A percentile compares a stretch with the other conserved stretches of the same genome.
Evolutionary conservation across 306 rosid genomes (phyloP).

Genomic region (Rosa chinensis): DNA sequence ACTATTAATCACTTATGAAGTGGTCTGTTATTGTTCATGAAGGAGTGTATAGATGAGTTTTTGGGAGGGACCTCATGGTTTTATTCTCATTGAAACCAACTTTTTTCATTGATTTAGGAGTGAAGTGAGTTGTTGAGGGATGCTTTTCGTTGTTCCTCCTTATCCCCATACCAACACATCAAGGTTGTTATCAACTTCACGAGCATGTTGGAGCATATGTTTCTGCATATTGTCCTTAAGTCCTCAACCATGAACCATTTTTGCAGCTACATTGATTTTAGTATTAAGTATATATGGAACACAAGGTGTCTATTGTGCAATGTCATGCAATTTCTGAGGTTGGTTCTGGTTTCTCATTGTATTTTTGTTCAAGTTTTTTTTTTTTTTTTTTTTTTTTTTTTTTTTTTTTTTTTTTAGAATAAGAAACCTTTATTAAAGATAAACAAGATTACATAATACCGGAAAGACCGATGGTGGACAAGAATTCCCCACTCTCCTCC

Average conservation of each 20-base stretch:
- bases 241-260: background rate
- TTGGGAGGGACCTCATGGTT: background rate
- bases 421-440: too few species aligned
- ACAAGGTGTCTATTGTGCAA: background rate
- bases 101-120: background rate
- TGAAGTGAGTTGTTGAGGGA: background rate
- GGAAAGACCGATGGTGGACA: too few species aligned
- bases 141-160: background rate
- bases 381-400: too few species aligned
- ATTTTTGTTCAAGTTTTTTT: too few species aligned
- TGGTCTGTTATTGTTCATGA: too few species aligned
- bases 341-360: background rate
- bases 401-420: too few species aligned
- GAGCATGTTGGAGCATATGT: background rate
- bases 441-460: too few species aligned
- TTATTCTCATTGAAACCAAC: background rate
- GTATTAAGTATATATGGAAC: background rate
- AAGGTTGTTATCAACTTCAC: background rate
- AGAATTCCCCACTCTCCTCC: too few species aligned
- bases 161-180: conserved; percentile 6
- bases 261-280: background rate
- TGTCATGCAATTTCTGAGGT: background rate
- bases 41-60: background rate
- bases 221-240: background rate
- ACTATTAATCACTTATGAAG: background rate